phyloP scores from a whole-genome alignment of 2,329 filamentous ascomycete species.

The Pseudophaeomoniella oleicola region DNA sequence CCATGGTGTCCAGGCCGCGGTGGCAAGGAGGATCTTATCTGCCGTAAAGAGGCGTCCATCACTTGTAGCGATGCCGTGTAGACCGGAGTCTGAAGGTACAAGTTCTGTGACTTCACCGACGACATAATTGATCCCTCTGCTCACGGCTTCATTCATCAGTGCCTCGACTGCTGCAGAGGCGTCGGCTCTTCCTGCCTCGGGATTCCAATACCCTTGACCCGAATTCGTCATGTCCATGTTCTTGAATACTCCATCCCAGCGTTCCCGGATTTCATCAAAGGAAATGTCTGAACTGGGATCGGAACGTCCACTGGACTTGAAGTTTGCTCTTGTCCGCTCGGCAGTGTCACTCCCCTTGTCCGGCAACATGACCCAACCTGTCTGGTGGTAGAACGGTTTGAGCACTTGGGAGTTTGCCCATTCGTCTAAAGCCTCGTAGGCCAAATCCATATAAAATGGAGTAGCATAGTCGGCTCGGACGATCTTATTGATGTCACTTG shows the following conservation, averaged over 20 bases:
- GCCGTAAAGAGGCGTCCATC: constrained; percentile 34
- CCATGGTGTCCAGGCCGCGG: constrained; percentile 42
- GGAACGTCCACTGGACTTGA: constrained; percentile 29
- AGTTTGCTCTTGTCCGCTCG: constrained; percentile 38
- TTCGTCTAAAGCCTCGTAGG: constrained; percentile 48
- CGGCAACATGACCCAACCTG: constrained; percentile 44
- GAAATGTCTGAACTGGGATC: constrained; percentile 27
- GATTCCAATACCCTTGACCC: constrained; percentile 32
- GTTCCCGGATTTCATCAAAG: constrained; percentile 23
- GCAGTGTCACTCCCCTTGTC: constrained; percentile 32
- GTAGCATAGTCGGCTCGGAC: constrained; percentile 56
- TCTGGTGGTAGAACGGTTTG: constrained; percentile 41
- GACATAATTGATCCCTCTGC: constrained; percentile 30
- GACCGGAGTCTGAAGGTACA: constrained; percentile 21
- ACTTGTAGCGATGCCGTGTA: constrained; percentile 32
- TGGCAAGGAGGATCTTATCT: constrained; percentile 38
- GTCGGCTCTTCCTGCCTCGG: constrained; percentile 39
- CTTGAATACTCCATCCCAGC: constrained; percentile 26
- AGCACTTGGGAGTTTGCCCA: constrained; percentile 46
- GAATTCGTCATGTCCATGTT: constrained; percentile 22
- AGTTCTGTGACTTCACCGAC: constrained; percentile 30
- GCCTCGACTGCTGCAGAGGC: constrained; percentile 30
- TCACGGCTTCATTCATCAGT: constrained; percentile 28
- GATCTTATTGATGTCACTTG: constrained; percentile 62
- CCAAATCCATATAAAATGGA: constrained; percentile 47